Evolutionary conservation across 768 basidiomycete species (phyloP), one percentile per base, ranked within the genome.

Genomic region (Boletales sp.): DNA sequence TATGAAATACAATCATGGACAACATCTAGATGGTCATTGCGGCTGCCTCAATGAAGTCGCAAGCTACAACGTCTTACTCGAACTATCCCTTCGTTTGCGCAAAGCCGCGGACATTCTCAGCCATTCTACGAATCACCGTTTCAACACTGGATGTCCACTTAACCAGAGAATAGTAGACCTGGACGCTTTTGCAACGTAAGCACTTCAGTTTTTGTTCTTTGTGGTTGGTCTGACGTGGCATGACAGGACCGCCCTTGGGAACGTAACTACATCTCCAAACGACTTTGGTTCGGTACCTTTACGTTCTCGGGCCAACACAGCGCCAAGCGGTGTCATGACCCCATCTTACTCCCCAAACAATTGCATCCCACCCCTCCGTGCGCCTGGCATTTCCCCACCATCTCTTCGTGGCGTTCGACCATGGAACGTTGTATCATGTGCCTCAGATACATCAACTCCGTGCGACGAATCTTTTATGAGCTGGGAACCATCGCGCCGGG

Each of bases 71-170:
- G 76, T 74, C n/a, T 70, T 83, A 18, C 73, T 86, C 11, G 83
- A 87, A 57, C 69, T 87, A n/a, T 85, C 83, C 2, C 67, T 84
- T 30, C 73, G 81, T 44, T 73, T 87, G 18, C 74, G 83, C 19
- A 81, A 76, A 57, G 82, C 81, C 11, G 75, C 79, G n/a, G 74
- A 81, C 46, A 68, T 78, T 35, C 74, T 86, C 36, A 69, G 74
- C 11, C 77, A 72, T 36, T 78, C 77, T 14, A 58, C 75, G 17
- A 67, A 65, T 34, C 77, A 78, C 45, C 57, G 55, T 19, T 55
- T 65, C 43, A 61, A 59, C 15, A 57, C 57, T 9, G 39, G 55
- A 10, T 77, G 76, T 54, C 55, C 58, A 37, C 65, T 77, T 28
- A 67, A 69, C 44, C 78, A 77, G 51, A 72, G 72, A 38, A 74